Percentiles rank a stretch among this genome's conserved stretches.
phyloP scores from a whole-genome alignment of 2,329 filamentous ascomycete genomes.

The Aspergillus melleus region DNA sequence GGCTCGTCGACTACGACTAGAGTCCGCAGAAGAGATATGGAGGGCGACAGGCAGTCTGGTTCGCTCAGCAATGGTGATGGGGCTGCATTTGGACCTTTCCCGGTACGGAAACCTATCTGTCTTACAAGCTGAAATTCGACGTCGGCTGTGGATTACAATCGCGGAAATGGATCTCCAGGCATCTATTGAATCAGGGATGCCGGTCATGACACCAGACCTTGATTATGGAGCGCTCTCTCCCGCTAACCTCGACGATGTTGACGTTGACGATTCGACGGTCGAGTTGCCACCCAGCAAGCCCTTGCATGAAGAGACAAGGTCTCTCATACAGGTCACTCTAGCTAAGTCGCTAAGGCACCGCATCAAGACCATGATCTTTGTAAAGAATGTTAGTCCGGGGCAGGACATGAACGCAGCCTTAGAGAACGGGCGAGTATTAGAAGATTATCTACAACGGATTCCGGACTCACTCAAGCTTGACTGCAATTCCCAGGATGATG shows the following conservation, averaged over 20 bases:
- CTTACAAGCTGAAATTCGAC: constrained; percentile 37
- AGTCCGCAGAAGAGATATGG: constrained; percentile 30
- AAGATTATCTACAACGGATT: constrained; percentile 12
- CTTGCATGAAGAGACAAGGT: constrained; percentile 24
- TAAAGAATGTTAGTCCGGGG: constrained; percentile 5
- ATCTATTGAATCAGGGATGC: constrained; percentile 41
- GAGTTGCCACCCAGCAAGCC: constrained; percentile 25
- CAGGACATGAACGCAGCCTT: constrained; percentile 9
- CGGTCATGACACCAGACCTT: constrained; percentile 37
- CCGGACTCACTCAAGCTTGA: constrained; percentile 9
- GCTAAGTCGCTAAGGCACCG: constrained; percentile 18
- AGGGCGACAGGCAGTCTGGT: constrained; percentile 45
- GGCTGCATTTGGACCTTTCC: constrained; percentile 43
- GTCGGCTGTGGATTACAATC: constrained; percentile 39
- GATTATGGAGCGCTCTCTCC: constrained; percentile 41
- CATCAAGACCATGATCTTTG: constrained; percentile 13
- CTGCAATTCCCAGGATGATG: neutral
- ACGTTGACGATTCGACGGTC: constrained; percentile 40
- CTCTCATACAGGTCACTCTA: constrained; percentile 13
- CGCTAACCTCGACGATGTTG: constrained; percentile 42
- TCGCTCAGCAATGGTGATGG: constrained; percentile 40
- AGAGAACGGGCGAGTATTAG: constrained; percentile 8
- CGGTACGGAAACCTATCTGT: constrained; percentile 32
- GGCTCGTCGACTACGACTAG: constrained; percentile 13
- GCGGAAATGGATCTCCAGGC: constrained; percentile 49